Conservation (phyloP, 345 rosid species). For the Syzygium oleosum region DNA sequence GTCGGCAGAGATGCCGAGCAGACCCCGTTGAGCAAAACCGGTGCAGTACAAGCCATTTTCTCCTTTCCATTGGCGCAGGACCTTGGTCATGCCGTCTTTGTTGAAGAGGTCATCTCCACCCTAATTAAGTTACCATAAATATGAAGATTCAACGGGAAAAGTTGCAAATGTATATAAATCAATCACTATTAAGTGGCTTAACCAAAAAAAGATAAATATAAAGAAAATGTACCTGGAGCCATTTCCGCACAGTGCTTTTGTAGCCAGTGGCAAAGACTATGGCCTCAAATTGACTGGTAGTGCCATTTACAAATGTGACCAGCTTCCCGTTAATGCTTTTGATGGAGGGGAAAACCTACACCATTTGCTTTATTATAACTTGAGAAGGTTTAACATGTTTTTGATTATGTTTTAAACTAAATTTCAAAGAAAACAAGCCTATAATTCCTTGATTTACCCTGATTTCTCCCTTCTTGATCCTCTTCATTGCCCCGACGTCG, state of each 20-base stretch:
- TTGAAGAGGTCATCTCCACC: constrained; percentile 30
- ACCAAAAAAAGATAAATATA: neutral
- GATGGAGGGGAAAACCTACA: constrained; percentile 23
- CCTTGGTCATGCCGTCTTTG: constrained; percentile 30
- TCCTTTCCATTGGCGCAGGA: constrained; percentile 45
- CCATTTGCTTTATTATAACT: neutral
- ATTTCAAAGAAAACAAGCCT: too few relatives aligned
- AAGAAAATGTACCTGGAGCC: constrained; percentile 43
- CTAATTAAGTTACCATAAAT: neutral
- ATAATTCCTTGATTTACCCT: neutral
- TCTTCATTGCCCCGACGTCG: constrained; percentile 35
- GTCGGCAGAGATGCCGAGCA: constrained; percentile 31
- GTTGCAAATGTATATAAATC: neutral
- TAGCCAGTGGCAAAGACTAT: constrained; percentile 56
- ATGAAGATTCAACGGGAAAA: neutral
- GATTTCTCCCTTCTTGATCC: constrained; percentile 27
- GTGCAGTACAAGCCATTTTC: constrained; percentile 31
- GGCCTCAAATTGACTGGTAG: constrained; percentile 12
- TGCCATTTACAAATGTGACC: constrained; percentile 21
- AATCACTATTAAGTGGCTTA: neutral
- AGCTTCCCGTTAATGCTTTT: constrained; percentile 11
- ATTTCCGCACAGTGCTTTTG: constrained; percentile 27
- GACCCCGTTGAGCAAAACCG: constrained; percentile 41
- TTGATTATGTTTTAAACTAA: neutral
- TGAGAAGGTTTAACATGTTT: neutral